Evolutionary conservation across 495 filamentous ascomycete genomes (phyloP).

Genomic region (Tetracladium marchalianum): DNA sequence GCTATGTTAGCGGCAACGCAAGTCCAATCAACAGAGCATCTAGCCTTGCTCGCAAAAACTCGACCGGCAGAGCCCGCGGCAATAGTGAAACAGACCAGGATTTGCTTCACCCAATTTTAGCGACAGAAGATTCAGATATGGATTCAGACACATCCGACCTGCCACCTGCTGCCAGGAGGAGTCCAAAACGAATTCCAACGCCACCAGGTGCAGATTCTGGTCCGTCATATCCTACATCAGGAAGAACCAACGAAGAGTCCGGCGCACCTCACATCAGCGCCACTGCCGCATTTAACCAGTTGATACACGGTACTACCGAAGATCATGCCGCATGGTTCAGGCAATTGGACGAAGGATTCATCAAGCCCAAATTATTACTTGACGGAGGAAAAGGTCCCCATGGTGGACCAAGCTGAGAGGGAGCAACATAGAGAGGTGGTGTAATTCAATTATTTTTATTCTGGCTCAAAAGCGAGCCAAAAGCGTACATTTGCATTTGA

Average conservation of each 20-base stretch:
- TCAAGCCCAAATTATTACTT: slow-evolving; percentile 85
- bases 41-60: slow-evolving; percentile 41
- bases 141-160: slow-evolving; percentile 56
- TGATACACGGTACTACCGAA: slow-evolving; percentile 42
- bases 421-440: too few relatives aligned
- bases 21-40: slow-evolving; percentile 33
- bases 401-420: slow-evolving; percentile 11
- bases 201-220: not conserved
- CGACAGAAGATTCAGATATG: slow-evolving; percentile 50
- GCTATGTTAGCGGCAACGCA: slow-evolving; percentile 43
- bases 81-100: slow-evolving; percentile 48
- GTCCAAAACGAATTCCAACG: slow-evolving; percentile 3
- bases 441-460: too few relatives aligned
- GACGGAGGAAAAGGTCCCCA: slow-evolving; percentile 46
- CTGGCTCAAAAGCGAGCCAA: too few relatives aligned
- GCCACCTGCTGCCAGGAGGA: slow-evolving; percentile 35
- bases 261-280: slow-evolving; percentile 18
- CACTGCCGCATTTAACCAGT: slow-evolving; percentile 16
- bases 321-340: slow-evolving; percentile 89
- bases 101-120: slow-evolving; percentile 47
- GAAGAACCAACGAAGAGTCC: slow-evolving; percentile 16
- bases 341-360: slow-evolving; percentile 91
- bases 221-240: slow-evolving; percentile 17
- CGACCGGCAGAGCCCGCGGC: slow-evolving; percentile 15
- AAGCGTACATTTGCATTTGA: too few relatives aligned